Base-by-base conservation (phyloP, 345 rosid genomes). In the Clausena lansium region DNA sequence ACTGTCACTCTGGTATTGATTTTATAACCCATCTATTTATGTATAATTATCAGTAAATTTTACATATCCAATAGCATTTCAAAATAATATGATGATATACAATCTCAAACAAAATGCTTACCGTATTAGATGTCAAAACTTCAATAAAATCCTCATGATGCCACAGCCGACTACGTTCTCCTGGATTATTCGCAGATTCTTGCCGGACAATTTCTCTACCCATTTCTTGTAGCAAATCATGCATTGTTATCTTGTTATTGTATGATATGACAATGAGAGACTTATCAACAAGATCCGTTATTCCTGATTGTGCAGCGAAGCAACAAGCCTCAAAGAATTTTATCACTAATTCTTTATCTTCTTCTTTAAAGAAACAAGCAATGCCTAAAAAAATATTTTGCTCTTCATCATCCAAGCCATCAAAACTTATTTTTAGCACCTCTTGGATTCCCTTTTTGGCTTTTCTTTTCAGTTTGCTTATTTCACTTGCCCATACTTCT, bases 381-480 rank as follows among this genome's bases (percentile, higher is more conserved):
- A 75, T 80, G 50, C 61, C 70, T 0, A 50, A 62, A 30, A 80
- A 80, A 69, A 70, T 61, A 36, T 71, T 2, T 25, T 71, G 59
- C 73, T 70, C 77, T n/a, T 64, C 22, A 8, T 47, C 41, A 1
- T 72, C 80, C 24, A 71, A 52, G 30, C 69, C 77, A 39, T 77
- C 70, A 50, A 27, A 81, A 36, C 78, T 77, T 32, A 52, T 71
- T 45, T 32, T 28, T 36, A 77, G 45, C 61, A 54, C 60, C 24
- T 38, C n/a, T 30, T 70, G 45, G 2, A 81, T 63, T 58, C 7
- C 17, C 41, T 4, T 6, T 17, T 50, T 24, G 11, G 61, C 47
- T 9, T 59, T 62, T 60, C 67, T 66, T 17, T 25, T 55, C 30
- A 77, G 66, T 55, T 39, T 50, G 6, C 54, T 15, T 52, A 71